Evolutionary conservation across 495 filamentous ascomycete species (phyloP), one percentile per base, ranked within the genome.

Genomic region (Viridothelium virens): DNA sequence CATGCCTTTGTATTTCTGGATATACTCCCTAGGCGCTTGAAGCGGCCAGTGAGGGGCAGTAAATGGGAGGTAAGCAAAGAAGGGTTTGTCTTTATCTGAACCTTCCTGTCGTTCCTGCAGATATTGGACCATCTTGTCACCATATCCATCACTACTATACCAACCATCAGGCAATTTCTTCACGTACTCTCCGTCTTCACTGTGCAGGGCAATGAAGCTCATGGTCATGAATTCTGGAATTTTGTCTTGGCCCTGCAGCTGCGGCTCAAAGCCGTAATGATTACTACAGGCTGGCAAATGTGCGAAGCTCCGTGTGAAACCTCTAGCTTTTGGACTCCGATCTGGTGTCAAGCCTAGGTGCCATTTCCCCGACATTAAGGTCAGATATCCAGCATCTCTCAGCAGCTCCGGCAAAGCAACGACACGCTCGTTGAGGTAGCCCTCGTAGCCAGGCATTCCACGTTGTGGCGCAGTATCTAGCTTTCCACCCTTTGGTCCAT

Each of bases 371-470:
- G 81, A 78, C 81, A 87, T 85, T 11, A 87, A 59, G 12, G 86
- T 88, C 66, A 80, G 78, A 68, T 89, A 89, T 34, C 86, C 86
- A 0, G 77, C 80, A 69, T 89, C 86, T 9, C 77, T 78, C 2
- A 89, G 78, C 14, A 88, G 61, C 71, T 89, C 85, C 7, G 86
- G 85, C 3, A 89, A 76, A 3, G 86, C 80, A 0, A 80, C 86
- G 33, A 88, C 85, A 5, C 78, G 74, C 56, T 86, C 82, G 65
- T 88, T 87, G 38, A 88, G 78, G 66, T 86, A 88, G 2, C 85
- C 85, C 72, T 87, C 86, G 70, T 88, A 86, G 0, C 85, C 85
- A 0, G 85, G 84, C 83, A 84, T 85, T n/a, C 73, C 73, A 18
- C 73, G 64, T 63, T 75, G 73, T 14, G 73, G 73, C 12, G 73